These are phyloP conservation scores for Phlebiopsis gigantea DNA, from an alignment of 768 basidiomycete species.

Conservation along the genomic window DNA sequence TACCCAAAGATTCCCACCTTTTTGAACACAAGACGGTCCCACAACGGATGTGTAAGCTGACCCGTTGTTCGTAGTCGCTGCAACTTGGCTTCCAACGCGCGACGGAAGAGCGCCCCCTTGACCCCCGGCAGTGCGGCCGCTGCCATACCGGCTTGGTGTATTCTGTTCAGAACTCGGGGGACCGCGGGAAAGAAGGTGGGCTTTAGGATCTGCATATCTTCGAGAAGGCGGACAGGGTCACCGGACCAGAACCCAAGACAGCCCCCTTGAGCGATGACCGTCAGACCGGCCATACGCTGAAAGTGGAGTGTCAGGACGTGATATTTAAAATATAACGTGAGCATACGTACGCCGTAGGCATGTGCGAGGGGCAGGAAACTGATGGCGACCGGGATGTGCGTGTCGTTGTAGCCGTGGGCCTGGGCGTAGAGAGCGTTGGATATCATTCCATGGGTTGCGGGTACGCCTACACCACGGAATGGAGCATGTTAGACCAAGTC, in stretches of 20 bases:
- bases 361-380: slow-evolving; percentile 88
- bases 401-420: slow-evolving; percentile 45
- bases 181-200: slow-evolving; percentile 83
- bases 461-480: slow-evolving; percentile 63
- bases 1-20: too few relatives aligned
- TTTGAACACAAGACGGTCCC: slow-evolving; percentile 87
- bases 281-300: slow-evolving; percentile 47
- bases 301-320: background rate
- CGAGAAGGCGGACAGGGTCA: slow-evolving; percentile 82
- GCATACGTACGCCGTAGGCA: slow-evolving; percentile 67
- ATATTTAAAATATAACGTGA: too few relatives aligned
- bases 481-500: too few relatives aligned
- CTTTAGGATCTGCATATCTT: slow-evolving; percentile 80
- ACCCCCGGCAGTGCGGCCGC: slow-evolving; percentile 66
- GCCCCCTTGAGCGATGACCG: slow-evolving; percentile 53
- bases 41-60: slow-evolving; percentile 67
- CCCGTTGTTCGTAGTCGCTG: slow-evolving; percentile 66
- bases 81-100: slow-evolving; percentile 73
- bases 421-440: slow-evolving; percentile 58
- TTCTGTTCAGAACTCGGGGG: slow-evolving; percentile 83
- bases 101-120: slow-evolving; percentile 81
- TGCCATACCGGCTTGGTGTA: slow-evolving; percentile 79
- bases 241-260: slow-evolving; percentile 83
- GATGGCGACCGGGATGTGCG: slow-evolving; percentile 39
- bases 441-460: slow-evolving; percentile 69